phyloP scores from a whole-genome alignment of 2,329 filamentous ascomycete species.

The Alternaria arbusti region DNA sequence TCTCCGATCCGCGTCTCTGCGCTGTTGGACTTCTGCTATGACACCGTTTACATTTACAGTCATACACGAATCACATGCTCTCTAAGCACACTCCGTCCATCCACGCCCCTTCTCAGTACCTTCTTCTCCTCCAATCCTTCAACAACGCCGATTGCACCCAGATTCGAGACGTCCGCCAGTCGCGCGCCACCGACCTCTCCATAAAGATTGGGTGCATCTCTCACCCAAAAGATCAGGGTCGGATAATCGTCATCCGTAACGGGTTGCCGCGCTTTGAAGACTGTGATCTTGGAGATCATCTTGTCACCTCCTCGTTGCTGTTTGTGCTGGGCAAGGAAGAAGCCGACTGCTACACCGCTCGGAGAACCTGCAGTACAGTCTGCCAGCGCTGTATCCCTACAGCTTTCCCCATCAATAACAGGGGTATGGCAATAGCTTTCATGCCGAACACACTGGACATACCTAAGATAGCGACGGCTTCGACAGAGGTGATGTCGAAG shows the following conservation, averaged over 20 bases:
- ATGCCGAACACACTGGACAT: background rate
- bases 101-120: background rate
- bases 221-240: background rate
- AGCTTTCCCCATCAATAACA: background rate
- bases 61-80: background rate
- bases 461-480: background rate
- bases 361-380: background rate
- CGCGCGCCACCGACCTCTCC: background rate
- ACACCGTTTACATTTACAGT: background rate
- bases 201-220: background rate
- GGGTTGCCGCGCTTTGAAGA: background rate
- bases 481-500: background rate
- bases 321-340: constrained; percentile 8
- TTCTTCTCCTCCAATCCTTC: background rate
- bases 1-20: background rate
- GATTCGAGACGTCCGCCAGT: background rate
- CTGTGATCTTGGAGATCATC: background rate
- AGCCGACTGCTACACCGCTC: background rate
- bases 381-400: background rate
- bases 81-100: background rate
- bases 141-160: background rate
- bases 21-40: background rate
- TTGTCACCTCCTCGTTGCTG: background rate
- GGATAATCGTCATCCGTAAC: background rate
- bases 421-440: background rate